phyloP scores from a whole-genome alignment of 1,284 basidiomycete genomes.

The Phlebopus sp. region DNA sequence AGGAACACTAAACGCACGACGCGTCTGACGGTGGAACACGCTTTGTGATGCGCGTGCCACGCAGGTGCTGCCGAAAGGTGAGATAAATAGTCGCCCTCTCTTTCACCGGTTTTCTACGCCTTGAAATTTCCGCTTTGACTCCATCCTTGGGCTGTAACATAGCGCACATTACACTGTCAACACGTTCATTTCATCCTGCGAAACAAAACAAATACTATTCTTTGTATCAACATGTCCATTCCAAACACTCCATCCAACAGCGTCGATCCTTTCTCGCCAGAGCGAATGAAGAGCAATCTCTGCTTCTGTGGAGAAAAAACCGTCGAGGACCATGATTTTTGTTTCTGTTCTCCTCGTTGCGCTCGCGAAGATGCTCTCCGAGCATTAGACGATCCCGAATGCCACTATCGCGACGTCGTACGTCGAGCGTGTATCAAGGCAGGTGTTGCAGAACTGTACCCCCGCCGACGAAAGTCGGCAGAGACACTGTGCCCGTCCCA shows the following conservation, averaged over 20 bases:
- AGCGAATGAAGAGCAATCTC: slow-evolving; percentile 6
- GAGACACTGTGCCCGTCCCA: background rate
- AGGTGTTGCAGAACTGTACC: background rate
- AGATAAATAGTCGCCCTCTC: too few relatives aligned
- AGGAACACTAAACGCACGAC: too few relatives aligned
- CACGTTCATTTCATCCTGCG: too few relatives aligned
- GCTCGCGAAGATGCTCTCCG: slow-evolving; percentile 29
- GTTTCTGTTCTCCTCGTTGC: slow-evolving; percentile 27
- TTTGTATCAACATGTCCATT: background rate
- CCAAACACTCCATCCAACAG: slow-evolving; percentile 1
- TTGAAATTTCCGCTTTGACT: too few relatives aligned
- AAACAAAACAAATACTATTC: background rate
- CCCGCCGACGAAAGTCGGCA: slow-evolving; percentile 13
- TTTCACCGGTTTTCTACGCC: too few relatives aligned
- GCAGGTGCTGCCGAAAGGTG: too few relatives aligned
- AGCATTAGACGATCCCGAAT: slow-evolving; percentile 20
- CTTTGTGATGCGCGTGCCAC: too few relatives aligned
- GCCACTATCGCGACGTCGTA: slow-evolving; percentile 25
- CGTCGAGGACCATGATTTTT: slow-evolving; percentile 25
- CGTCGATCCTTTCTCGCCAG: slow-evolving; percentile 12
- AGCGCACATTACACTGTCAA: too few relatives aligned
- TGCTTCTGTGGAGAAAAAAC: slow-evolving; percentile 28
- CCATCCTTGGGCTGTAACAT: too few relatives aligned
- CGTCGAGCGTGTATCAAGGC: slow-evolving; percentile 14
- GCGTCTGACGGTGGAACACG: too few relatives aligned